A percentile compares a stretch with the other conserved stretches of the same genome.
These are phyloP conservation scores for Ophiocordyceps camponoti-saundersi DNA, from an alignment of 2,329 filamentous ascomycete genomes.

Conservation along the genomic window DNA sequence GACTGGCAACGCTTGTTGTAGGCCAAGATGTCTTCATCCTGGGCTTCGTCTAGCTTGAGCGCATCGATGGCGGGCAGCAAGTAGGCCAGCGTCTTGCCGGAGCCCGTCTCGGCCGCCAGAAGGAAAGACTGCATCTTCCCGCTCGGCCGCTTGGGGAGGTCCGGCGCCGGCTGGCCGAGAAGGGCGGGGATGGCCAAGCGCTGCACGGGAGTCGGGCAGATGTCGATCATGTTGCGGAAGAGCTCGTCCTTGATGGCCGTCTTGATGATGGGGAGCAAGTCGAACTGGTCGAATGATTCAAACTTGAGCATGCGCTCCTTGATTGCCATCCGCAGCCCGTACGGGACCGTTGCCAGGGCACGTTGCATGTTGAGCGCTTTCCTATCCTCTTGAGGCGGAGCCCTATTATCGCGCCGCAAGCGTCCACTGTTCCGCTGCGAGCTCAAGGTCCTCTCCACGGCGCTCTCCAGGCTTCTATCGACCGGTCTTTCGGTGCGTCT, in stretches of 20 bases:
- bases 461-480: neutral
- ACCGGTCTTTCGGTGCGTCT: neutral
- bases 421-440: neutral
- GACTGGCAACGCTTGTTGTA: slow-evolving; percentile 37
- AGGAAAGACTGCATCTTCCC: slow-evolving; percentile 42
- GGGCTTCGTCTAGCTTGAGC: slow-evolving; percentile 57
- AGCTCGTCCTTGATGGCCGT: slow-evolving; percentile 57
- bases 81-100: slow-evolving; percentile 91
- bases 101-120: slow-evolving; percentile 88
- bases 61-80: slow-evolving; percentile 71
- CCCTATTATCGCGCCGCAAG: neutral
- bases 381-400: slow-evolving; percentile 15
- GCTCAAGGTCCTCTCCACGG: neutral
- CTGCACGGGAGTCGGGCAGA: slow-evolving; percentile 79
- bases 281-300: slow-evolving; percentile 67
- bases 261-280: slow-evolving; percentile 54
- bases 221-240: slow-evolving; percentile 54
- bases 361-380: slow-evolving; percentile 93
- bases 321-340: slow-evolving; percentile 41
- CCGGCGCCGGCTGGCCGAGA: slow-evolving; percentile 33
- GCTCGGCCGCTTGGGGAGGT: slow-evolving; percentile 13
- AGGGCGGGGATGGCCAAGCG: slow-evolving; percentile 73
- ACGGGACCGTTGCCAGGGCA: slow-evolving; percentile 58
- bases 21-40: slow-evolving; percentile 39
- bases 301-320: slow-evolving; percentile 45